Conservation (phyloP, 495 filamentous ascomycete genomes). For the Talaromyces trachyspermus region DNA sequence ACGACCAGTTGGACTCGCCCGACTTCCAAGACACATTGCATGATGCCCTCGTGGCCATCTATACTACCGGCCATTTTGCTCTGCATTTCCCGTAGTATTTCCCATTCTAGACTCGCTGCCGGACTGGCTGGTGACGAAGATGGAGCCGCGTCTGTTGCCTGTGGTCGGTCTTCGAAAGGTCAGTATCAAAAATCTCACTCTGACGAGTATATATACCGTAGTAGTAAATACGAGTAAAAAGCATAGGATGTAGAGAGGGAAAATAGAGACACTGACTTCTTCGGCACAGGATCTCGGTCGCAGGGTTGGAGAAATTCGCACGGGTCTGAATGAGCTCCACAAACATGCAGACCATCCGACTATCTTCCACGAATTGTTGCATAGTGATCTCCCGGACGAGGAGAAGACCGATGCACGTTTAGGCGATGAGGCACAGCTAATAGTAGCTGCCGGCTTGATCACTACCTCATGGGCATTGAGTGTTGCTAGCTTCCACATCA, state of each 20-base stretch:
- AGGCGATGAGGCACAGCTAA: conserved; percentile 27
- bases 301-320: not conserved
- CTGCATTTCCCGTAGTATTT: conserved; percentile 6
- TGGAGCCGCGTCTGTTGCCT: conserved; percentile 18
- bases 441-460: conserved; percentile 32
- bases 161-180: not conserved
- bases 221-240: too few species aligned
- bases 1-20: not conserved
- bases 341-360: conserved; percentile 17
- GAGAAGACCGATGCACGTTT: conserved; percentile 20
- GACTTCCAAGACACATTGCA: conserved; percentile 3
- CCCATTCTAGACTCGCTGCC: conserved; percentile 8
- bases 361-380: conserved; percentile 32
- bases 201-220: too few species aligned
- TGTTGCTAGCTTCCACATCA: conserved; percentile 17
- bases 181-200: too few species aligned
- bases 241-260: too few species aligned
- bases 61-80: conserved; percentile 5
- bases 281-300: not conserved
- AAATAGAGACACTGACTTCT: too few species aligned
- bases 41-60: conserved; percentile 3
- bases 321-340: not conserved
- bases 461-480: conserved; percentile 19
- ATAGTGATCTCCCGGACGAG: conserved; percentile 16
- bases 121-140: conserved; percentile 11